A percentile compares a stretch with the other conserved stretches of the same genome.
phyloP scores from a whole-genome alignment of 169 alveolate species.

The Plasmodium gonderi region DNA sequence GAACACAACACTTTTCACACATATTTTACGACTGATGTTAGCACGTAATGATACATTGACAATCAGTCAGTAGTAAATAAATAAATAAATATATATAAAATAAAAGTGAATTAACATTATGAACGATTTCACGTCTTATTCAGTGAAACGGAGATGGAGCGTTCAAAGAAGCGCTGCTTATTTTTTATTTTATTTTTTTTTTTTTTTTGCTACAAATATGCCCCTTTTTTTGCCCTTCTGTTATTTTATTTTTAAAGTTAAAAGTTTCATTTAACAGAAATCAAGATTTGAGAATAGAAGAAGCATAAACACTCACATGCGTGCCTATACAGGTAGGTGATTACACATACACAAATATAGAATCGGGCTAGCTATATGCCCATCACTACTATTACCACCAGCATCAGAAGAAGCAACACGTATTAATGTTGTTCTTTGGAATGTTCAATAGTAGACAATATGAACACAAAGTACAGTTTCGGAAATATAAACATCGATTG shows the following conservation, averaged over 20 bases:
- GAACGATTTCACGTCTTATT: neutral
- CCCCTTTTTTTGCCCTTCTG: neutral
- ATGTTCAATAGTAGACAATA: neutral
- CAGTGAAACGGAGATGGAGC: neutral
- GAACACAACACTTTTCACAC: neutral
- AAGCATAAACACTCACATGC: neutral
- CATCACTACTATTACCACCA: too few species aligned
- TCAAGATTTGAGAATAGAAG: neutral
- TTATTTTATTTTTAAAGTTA: neutral
- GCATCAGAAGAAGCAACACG: too few species aligned
- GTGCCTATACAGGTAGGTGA: neutral
- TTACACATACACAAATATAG: neutral
- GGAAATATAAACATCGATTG: conserved; percentile 9
- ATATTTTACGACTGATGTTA: neutral
- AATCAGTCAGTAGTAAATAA: neutral
- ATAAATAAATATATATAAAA: too few species aligned
- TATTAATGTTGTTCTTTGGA: neutral
- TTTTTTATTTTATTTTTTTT: neutral
- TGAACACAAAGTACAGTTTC: conserved; percentile 18
- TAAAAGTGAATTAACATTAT: neutral
- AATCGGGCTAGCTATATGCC: too few species aligned
- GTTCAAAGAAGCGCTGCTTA: neutral
- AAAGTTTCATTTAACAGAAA: neutral
- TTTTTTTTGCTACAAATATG: neutral
- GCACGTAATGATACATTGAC: neutral